Evolutionary conservation across 2,329 filamentous ascomycete species (phyloP), one percentile per base, ranked within the genome.

Genomic region (Colletotrichum sp.): DNA sequence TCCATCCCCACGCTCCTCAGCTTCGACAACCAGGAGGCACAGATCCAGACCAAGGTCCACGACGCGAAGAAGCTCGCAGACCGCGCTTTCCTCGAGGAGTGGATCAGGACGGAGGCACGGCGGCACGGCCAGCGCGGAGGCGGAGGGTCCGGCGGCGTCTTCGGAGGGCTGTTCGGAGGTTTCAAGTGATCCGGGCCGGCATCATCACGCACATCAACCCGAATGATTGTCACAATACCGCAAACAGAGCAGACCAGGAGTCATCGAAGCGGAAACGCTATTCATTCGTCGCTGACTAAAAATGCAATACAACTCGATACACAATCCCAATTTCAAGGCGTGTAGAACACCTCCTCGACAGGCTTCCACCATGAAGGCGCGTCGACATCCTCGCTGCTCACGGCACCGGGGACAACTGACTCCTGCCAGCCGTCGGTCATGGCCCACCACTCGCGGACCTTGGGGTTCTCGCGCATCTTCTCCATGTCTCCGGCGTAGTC

Each of bases 381-480:
- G 78, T 88, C 88, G 3, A 91, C 92, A 7, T 89, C 88, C 78
- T 90, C 89, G 77, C 91, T 93, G 76, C 88, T 89, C 79, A 86
- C 88, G 3, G 91, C 92, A 0, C 91, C 92, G 1, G 89, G 87
- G 3, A 93, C 90, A 34, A 94, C 81, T 60, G 88, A 89, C 83
- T 92, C 93, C 85, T 96, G 95, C 88, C 93, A 95, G 16, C 88
- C 87, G 83, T 96, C 95, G 66, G 95, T 96, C 92, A 96, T 93
- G 74, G 87, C 87, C 94, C 94, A 96, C 95, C 95, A 96, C 83
- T 94, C 92, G 71, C 91, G 89, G 39, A 96, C 93, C 81, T 93
- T 93, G 1, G 91, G 89, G 79, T 96, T 95, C 73, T 91, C 91
- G 2, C 89, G 88, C 94, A 96, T 96, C 77, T 88, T 89, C 83